Evolutionary conservation across 1,284 basidiomycete genomes (phyloP), one percentile per base, ranked within the genome.

Genomic region (Moesziomyces parantarcticus): DNA sequence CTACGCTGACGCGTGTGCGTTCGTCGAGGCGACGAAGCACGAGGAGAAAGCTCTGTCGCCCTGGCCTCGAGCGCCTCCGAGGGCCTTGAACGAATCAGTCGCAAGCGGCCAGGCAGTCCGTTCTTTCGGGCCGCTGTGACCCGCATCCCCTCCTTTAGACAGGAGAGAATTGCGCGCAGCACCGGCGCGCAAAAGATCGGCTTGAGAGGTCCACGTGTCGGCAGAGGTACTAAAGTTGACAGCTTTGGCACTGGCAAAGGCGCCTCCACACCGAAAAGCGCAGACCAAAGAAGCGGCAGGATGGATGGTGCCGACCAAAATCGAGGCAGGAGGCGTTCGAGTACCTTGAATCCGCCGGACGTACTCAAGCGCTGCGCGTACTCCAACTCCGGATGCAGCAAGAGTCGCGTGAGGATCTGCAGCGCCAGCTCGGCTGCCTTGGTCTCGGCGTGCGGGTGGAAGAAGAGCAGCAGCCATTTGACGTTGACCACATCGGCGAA

Each of bases 311-410:
- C 86, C 1, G 92, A 90, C 25, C 87, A 87, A 20, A 90, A 88
- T 7, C 91, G 89, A 3, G 93, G 88, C 23, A 93, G 87, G 7
- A 94, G 86, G 18, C 93, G 86, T 54, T 87, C 88, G 29, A 93
- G 89, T 4, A 92, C 89, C 9, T 90, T 88, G 39, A 92, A 84
- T 0, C 92, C 92, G 1, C 93, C 87, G 0, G 88, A 86, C 13
- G 88, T 85, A 9, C 88, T 87, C 79, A 94, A 91, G 70, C 88
- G 90, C 36, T 77, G 57, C 25, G 67, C 66, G 44, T 69, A 70
- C 22, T 55, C 43, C n/a, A 67, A 49, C 11, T 60, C 55, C 2
- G 53, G 50, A 26, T 51, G 43, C 3, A 48, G 44, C 36, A 80
- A 54, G 14, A 81, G 71, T 14, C 50, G 44, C 13, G 51, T 55